These are phyloP conservation scores for Neurospora sp. DNA, from an alignment of 495 filamentous ascomycete genomes.

Conservation along the genomic window DNA sequence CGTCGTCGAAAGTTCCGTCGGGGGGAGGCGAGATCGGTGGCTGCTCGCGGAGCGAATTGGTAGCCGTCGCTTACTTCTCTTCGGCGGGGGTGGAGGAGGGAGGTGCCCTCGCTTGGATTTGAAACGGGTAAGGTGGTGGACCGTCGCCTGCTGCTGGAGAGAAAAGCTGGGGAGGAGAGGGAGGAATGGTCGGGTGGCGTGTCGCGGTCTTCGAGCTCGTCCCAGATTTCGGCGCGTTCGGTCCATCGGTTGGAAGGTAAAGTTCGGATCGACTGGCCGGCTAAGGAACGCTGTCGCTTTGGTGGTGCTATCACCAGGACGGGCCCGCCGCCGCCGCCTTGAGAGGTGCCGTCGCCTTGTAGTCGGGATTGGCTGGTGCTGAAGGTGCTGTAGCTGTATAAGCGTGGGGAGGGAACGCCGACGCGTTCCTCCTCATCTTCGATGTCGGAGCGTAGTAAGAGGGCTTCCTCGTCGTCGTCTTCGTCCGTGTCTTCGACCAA, in stretches of 20 bases:
- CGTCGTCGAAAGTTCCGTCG: slow-evolving; percentile 26
- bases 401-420: slow-evolving; percentile 15
- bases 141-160: slow-evolving; percentile 17
- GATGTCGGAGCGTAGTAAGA: slow-evolving; percentile 29
- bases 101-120: slow-evolving; percentile 14
- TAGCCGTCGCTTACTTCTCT: slow-evolving; percentile 19
- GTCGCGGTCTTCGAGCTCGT: slow-evolving; percentile 52
- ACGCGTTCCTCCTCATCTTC: slow-evolving; percentile 22
- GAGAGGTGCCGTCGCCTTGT: slow-evolving; percentile 16
- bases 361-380: slow-evolving; percentile 1
- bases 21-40: slow-evolving; percentile 14
- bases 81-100: slow-evolving; percentile 17
- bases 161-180: slow-evolving; percentile 12
- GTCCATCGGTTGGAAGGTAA: slow-evolving; percentile 31
- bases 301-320: background rate
- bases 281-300: slow-evolving; percentile 11
- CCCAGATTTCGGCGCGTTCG: slow-evolving; percentile 57
- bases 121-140: slow-evolving; percentile 28
- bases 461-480: slow-evolving; percentile 40
- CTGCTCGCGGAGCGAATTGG: slow-evolving; percentile 10
- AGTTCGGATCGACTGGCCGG: slow-evolving; percentile 22
- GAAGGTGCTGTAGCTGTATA: slow-evolving; percentile 36
- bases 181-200: slow-evolving; percentile 23
- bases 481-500: slow-evolving; percentile 56
- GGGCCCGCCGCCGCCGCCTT: slow-evolving; percentile 3